Evolutionary conservation across 2,329 filamentous ascomycete species (phyloP).

Genomic region (Lecanosticta acicola): DNA sequence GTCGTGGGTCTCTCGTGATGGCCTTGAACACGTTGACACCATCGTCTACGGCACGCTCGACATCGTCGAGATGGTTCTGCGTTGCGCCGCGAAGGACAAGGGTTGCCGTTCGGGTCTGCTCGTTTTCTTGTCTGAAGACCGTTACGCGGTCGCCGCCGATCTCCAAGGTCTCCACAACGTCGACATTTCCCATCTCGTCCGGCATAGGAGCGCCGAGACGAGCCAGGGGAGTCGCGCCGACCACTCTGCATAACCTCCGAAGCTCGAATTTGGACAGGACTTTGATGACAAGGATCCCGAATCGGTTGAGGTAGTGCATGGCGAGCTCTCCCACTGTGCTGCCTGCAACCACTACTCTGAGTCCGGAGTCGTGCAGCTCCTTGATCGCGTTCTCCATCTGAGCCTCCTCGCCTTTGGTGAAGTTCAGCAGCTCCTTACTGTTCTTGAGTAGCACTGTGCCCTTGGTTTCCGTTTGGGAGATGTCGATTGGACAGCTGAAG

Average conservation of each 20-base stretch:
- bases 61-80: slow-evolving; percentile 94
- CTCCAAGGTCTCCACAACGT: slow-evolving; percentile 93
- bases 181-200: slow-evolving; percentile 96
- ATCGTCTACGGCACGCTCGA: slow-evolving; percentile 95
- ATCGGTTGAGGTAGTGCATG: slow-evolving; percentile 96
- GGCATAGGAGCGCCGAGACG: slow-evolving; percentile 96
- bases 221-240: slow-evolving; percentile 92
- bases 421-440: slow-evolving; percentile 97
- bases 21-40: slow-evolving; percentile 98
- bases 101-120: slow-evolving; percentile 86
- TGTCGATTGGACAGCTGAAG: slow-evolving; percentile 93
- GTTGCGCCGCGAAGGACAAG: slow-evolving; percentile 92
- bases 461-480: slow-evolving; percentile 95
- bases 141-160: slow-evolving; percentile 97
- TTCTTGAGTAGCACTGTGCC: slow-evolving; percentile 95
- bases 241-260: slow-evolving; percentile 87
- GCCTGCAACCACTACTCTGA: slow-evolving; percentile 87
- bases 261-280: slow-evolving; percentile 98
- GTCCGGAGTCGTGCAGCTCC: slow-evolving; percentile 87
- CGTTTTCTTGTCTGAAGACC: slow-evolving; percentile 94
- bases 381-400: slow-evolving; percentile 90
- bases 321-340: slow-evolving; percentile 93
- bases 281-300: slow-evolving; percentile 92
- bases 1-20: slow-evolving; percentile 83
- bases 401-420: slow-evolving; percentile 91